These are phyloP conservation scores for Colletotrichum magnum DNA, from an alignment of 2,329 filamentous ascomycete species.

Conservation along the genomic window DNA sequence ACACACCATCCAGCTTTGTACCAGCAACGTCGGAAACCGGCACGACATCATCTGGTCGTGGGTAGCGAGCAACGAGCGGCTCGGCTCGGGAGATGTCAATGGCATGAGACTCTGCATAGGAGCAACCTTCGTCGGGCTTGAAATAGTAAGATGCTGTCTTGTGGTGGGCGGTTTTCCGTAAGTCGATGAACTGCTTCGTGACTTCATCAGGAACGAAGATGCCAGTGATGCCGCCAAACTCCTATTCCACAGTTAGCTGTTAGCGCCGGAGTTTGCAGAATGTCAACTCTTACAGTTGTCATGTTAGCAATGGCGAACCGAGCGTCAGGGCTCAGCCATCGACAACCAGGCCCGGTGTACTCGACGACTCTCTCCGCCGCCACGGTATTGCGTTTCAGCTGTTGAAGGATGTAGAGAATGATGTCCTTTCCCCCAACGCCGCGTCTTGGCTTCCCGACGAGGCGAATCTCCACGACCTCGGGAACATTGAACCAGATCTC, in stretches of 20 bases:
- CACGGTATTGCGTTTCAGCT: conserved; percentile 56
- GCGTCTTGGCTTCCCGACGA: conserved; percentile 49
- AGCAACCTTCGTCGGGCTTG: conserved; percentile 53
- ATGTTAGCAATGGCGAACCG: conserved; percentile 57
- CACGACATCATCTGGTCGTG: conserved; percentile 59
- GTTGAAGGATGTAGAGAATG: conserved; percentile 54
- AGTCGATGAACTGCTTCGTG: conserved; percentile 52
- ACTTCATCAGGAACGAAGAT: conserved; percentile 57
- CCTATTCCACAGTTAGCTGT: conserved; percentile 29
- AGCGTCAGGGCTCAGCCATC: conserved; percentile 52
- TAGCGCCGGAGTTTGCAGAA: neutral
- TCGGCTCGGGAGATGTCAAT: conserved; percentile 56
- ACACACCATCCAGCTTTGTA: conserved; percentile 56
- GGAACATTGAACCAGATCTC: conserved; percentile 58
- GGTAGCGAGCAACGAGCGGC: conserved; percentile 56
- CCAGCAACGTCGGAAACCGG: conserved; percentile 52
- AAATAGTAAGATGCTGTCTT: conserved; percentile 54
- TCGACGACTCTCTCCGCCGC: conserved; percentile 56
- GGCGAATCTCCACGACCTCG: conserved; percentile 50
- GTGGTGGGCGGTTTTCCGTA: conserved; percentile 51
- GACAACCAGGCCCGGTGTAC: conserved; percentile 51
- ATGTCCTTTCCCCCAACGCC: conserved; percentile 57
- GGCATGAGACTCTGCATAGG: conserved; percentile 52
- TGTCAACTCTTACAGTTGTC: conserved; percentile 27
- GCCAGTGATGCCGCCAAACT: conserved; percentile 60